Conservation (phyloP, 2,329 filamentous ascomycete species). For the Penicillium sp. region DNA sequence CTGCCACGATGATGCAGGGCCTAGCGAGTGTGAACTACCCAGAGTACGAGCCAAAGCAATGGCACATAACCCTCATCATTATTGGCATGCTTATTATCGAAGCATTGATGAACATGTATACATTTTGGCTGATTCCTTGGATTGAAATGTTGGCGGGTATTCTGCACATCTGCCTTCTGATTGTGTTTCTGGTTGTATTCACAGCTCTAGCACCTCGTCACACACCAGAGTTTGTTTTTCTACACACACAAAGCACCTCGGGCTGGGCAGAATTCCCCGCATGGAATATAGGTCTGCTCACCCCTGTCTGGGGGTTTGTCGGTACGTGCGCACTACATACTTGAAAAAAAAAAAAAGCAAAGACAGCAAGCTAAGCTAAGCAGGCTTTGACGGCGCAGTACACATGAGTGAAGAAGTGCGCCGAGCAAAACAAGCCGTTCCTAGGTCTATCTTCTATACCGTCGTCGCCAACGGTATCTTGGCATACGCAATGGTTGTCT, state of each 20-base stretch:
- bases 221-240: conserved; percentile 35
- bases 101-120: conserved; percentile 15
- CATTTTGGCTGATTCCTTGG: conserved; percentile 42
- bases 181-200: conserved; percentile 40
- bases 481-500: conserved; percentile 44
- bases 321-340: conserved; percentile 5
- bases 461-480: conserved; percentile 46
- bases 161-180: conserved; percentile 15
- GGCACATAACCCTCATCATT: conserved; percentile 44
- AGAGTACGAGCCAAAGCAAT: conserved; percentile 35
- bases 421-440: conserved; percentile 49
- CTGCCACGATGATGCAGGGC: conserved; percentile 38
- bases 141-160: conserved; percentile 41
- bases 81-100: conserved; percentile 35
- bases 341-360: too few species aligned
- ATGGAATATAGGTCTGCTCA: conserved; percentile 42
- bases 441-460: conserved; percentile 48
- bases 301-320: conserved; percentile 29
- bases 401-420: conserved; percentile 51
- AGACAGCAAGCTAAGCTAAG: not conserved
- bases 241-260: conserved; percentile 28
- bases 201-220: conserved; percentile 34
- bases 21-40: conserved; percentile 35
- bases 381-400: conserved; percentile 50
- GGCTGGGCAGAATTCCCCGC: conserved; percentile 34